Base-by-base conservation (phyloP, 2,329 filamentous ascomycete genomes). In the Raffaelea arxii region DNA sequence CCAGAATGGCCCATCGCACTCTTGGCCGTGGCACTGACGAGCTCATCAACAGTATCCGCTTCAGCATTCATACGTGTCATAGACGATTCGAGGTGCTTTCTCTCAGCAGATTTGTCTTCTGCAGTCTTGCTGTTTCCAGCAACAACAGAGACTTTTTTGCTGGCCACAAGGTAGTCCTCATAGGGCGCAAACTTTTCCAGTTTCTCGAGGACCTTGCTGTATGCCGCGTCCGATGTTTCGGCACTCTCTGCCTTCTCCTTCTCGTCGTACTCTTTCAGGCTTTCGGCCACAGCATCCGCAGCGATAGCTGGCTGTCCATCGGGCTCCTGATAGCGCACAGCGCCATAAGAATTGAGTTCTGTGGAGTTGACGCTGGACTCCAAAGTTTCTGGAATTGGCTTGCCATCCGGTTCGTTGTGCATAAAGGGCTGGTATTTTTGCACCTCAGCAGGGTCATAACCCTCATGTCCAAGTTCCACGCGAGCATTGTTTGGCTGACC, bases 211-310 rank as follows among this genome's bases (percentile, higher is more conserved):
- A 48, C 48, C 25, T 53, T 52, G 38, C 56, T 53, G 32, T 63
- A 61, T 23, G 62, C 57, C 16, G 57, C 56, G 25, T 61, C 54
- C n/a, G 60, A 58, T n/a, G 56, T 24, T 21, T 43, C 49, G 3
- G 44, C 12, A 6, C 23, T 35, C 16, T 32, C 23, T 11, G 19
- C 11, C 16, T 18, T n/a, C 10, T 24, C 10, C 21, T 47, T 39
- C 39, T 55, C 51, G 46, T 72, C 67, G 51, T 64, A 68, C 14
- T 65, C 64, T 38, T 57, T 52, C 22, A 70, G 59, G 43, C 62
- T 58, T 43, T 62, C 59, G 27, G 61, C 54, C 16, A 65, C 59
- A 16, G 56, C 49, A 38, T 68, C 67, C 12, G 16, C 24, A 6
- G 11, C n/a, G 4, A 35, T 39, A 10, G n/a, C 32, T 12, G 44